Percentiles rank a stretch among this genome's conserved stretches.
Conservation (phyloP, 768 basidiomycete genomes). For the Kwoniella europaea region DNA sequence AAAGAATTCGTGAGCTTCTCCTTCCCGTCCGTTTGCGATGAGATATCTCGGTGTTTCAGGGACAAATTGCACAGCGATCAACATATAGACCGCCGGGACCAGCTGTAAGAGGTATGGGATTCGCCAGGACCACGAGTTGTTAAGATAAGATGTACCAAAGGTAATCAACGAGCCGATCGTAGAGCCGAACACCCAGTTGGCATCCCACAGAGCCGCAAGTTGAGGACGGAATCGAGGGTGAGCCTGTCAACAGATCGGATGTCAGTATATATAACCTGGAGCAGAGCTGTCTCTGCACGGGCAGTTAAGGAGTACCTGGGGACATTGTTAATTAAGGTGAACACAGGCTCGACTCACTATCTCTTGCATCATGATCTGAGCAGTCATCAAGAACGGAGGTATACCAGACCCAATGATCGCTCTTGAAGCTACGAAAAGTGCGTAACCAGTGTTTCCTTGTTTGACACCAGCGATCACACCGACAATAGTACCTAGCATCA, state of each 20-base stretch:
- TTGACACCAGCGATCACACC: constrained; percentile 7
- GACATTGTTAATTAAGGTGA: background rate
- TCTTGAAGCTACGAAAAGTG: constrained; percentile 14
- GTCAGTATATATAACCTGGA: background rate
- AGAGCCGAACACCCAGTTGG: constrained; percentile 9
- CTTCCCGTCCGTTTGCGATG: constrained; percentile 60
- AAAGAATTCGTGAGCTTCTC: constrained; percentile 68
- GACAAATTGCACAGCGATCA: constrained; percentile 9
- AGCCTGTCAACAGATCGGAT: background rate
- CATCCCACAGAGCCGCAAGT: constrained; percentile 9
- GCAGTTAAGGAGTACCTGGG: background rate
- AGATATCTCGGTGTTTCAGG: constrained; percentile 20
- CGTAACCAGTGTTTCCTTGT: background rate
- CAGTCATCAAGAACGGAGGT: background rate
- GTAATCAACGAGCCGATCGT: background rate
- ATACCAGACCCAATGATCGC: constrained; percentile 10
- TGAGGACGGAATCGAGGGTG: constrained; percentile 5
- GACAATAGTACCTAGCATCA: constrained; percentile 5
- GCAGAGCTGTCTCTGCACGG: background rate
- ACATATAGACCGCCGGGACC: constrained; percentile 12
- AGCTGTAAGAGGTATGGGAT: constrained; percentile 24
- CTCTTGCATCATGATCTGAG: constrained; percentile 7
- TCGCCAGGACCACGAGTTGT: constrained; percentile 21
- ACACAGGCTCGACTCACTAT: constrained; percentile 1
- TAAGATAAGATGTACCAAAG: constrained; percentile 11